Base-by-base conservation (phyloP, 805 yeast genomes). In the Yarrowia deformans region DNA sequence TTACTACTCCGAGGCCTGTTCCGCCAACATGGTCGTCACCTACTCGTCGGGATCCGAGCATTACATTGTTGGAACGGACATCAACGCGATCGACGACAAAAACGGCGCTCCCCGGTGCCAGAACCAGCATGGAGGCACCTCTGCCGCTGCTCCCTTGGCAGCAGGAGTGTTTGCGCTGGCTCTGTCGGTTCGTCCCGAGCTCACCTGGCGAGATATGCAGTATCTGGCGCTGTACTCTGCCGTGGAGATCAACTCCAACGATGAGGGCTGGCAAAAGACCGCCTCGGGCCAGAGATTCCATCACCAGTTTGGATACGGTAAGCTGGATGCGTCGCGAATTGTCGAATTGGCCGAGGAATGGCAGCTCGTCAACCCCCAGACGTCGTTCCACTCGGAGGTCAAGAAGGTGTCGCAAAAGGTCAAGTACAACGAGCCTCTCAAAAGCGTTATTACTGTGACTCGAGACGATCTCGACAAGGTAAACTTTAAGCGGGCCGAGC, bases 131-230 rank as follows among this genome's bases (percentile, higher is more conserved):
- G 97, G 98, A 12, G 99, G 99, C 23, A 95, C 99, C 0, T 94
- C 98, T 29, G 99, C 99, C 0, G 98, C 99, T 16, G 99, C 99
- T 0, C 99, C 99, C 0, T 83, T 95, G 69, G 98, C 98, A 0
- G 98, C 98, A 0, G 99, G 98, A n/a, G 84, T 95, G 0, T 92
- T 90, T 77, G 86, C 98, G 0, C 81, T 95, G 67, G 91, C 91
- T 1, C 81, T 95, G 64, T 88, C 89, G 73, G 93, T 89, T 3
- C 90, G 97, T 72, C 97, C 97, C 0, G 84, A 88, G 5, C 84
- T 95, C 69, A 90, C 97, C 0, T 95, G 99, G 99, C 85, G 99
- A 77, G 99, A 95, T 77, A 83, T 93, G 69, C 99, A 95, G 79
- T 91, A 93, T 75, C 82, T 95, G 23, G 85, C 91, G 2, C 87